Evolutionary conservation across 106 monocot genomes (phyloP).

Genomic region (Acorus calamus): DNA sequence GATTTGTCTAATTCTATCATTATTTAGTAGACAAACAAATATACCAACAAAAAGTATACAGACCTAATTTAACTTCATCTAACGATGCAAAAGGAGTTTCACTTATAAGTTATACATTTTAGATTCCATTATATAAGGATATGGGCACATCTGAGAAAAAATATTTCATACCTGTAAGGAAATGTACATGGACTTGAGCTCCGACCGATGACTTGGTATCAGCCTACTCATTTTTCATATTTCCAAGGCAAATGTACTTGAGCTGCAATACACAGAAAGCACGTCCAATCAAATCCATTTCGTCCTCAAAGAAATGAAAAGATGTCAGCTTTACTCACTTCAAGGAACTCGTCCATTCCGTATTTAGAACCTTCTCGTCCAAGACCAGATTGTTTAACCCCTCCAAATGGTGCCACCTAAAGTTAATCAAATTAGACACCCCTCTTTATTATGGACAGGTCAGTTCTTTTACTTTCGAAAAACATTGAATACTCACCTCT

Average conservation of each 20-base stretch:
- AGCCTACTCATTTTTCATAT: slow-evolving; percentile 27
- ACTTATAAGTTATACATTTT: too few species aligned
- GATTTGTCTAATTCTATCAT: too few species aligned
- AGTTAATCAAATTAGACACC: not conserved
- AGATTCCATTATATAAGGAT: too few species aligned
- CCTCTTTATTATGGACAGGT: not conserved
- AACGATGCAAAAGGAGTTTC: too few species aligned
- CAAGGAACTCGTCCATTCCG: slow-evolving; percentile 85
- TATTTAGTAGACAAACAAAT: too few species aligned
- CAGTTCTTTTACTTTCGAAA: not conserved
- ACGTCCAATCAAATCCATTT: not conserved
- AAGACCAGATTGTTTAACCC: slow-evolving; percentile 89
- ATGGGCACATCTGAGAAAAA: too few species aligned
- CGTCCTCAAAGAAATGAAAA: not conserved
- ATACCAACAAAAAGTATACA: too few species aligned
- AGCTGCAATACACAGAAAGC: slow-evolving; percentile 32
- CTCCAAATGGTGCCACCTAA: slow-evolving; percentile 98
- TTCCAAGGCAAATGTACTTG: slow-evolving; percentile 94
- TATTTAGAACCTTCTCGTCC: slow-evolving; percentile 99
- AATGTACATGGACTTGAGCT: too few species aligned
- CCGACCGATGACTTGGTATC: too few species aligned
- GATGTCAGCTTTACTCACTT: slow-evolving; percentile 34
- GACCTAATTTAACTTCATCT: too few species aligned
- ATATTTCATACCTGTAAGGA: too few species aligned
- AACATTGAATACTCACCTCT: slow-evolving; percentile 33